These are phyloP conservation scores for Taphrina confusa DNA, from an alignment of 1,139 yeast genomes.

Conservation along the genomic window DNA sequence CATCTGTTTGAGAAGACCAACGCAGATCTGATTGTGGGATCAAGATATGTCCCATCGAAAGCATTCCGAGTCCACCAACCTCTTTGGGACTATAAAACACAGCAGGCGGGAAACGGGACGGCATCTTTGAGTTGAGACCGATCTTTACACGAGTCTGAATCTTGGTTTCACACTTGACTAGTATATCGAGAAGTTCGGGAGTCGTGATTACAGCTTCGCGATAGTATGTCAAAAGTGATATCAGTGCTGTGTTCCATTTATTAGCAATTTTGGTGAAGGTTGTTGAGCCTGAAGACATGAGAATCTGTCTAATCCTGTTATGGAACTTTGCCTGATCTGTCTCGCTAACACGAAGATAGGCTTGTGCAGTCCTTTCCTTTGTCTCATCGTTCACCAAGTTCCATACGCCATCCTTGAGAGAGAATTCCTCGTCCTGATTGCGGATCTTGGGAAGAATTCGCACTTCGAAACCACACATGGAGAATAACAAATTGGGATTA, in stretches of 20 bases:
- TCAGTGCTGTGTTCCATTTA: constrained; percentile 92
- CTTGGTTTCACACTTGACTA: constrained; percentile 90
- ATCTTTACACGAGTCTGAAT: constrained; percentile 92
- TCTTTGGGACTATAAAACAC: constrained; percentile 98
- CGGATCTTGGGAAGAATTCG: constrained; percentile 78
- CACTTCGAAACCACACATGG: constrained; percentile 95
- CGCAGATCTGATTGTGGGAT: constrained; percentile 90
- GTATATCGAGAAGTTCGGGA: constrained; percentile 69
- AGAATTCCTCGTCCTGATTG: constrained; percentile 48
- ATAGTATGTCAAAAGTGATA: constrained; percentile 82
- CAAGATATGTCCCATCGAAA: constrained; percentile 91
- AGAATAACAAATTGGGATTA: constrained; percentile 81
- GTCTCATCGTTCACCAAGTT: constrained; percentile 70
- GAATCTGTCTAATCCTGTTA: constrained; percentile 80
- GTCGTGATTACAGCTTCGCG: constrained; percentile 93
- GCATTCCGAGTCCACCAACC: constrained; percentile 95
- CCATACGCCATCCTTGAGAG: constrained; percentile 82
- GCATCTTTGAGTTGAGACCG: constrained; percentile 97
- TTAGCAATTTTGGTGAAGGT: constrained; percentile 93
- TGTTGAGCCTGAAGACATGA: constrained; percentile 94
- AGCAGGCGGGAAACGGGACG: constrained; percentile 97
- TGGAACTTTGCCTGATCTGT: constrained; percentile 78
- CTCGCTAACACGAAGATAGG: constrained; percentile 78
- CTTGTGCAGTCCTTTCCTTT: constrained; percentile 86
- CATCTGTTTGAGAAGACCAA: constrained; percentile 91